Percentiles rank a stretch among this genome's conserved stretches.
These are phyloP conservation scores for Cytospora chrysosperma DNA, from an alignment of 2,329 filamentous ascomycete genomes.

Conservation along the genomic window DNA sequence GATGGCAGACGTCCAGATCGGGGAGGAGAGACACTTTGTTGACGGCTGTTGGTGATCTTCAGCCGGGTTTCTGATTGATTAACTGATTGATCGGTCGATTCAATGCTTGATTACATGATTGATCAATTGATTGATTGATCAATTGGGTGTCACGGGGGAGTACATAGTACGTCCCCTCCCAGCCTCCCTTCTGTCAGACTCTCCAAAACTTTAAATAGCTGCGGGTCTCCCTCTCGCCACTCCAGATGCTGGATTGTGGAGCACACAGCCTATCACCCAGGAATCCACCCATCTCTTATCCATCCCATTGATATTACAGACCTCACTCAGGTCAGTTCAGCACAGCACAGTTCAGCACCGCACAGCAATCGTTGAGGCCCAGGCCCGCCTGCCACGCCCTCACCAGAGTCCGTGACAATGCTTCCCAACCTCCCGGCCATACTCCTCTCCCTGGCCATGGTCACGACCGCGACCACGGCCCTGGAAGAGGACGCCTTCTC, in stretches of 20 bases:
- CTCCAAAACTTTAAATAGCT: not conserved
- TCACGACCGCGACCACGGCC: not conserved
- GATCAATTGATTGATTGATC: not conserved
- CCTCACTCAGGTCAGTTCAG: not conserved
- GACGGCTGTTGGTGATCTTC: no score
- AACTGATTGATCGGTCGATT: not conserved
- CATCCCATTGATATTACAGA: not conserved
- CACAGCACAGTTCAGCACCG: not conserved
- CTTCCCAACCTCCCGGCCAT: not conserved
- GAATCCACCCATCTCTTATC: no score
- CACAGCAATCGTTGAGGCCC: not conserved
- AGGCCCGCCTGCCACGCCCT: no score
- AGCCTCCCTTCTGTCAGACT: not conserved
- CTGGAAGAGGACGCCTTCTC: not conserved
- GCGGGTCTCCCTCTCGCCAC: not conserved
- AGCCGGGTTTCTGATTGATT: not conserved
- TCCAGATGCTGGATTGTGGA: not conserved
- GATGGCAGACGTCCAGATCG: not conserved
- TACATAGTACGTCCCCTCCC: not conserved
- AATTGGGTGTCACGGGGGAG: no score
- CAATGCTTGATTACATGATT: constrained; percentile 2
- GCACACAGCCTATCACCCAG: not conserved
- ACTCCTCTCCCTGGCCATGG: not conserved
- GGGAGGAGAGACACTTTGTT: not conserved
- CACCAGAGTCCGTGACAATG: not conserved